Evolutionary conservation across 768 basidiomycete species (phyloP).

Genomic region (Panellus pusillus): DNA sequence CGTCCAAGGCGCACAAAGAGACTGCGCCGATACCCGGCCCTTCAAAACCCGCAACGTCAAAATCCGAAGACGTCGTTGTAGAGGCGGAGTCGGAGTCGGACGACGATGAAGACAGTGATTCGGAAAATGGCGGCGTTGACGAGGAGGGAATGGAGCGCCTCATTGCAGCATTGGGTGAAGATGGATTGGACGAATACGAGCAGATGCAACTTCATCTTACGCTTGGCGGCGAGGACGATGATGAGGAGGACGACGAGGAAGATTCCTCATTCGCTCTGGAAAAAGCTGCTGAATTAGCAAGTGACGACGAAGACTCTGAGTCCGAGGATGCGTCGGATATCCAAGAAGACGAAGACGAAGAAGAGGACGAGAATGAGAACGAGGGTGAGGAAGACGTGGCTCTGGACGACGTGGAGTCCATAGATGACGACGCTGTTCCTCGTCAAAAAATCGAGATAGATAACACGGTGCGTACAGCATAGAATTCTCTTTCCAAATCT

Average conservation of each 20-base stretch:
- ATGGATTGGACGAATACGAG: constrained; percentile 66
- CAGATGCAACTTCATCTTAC: constrained; percentile 51
- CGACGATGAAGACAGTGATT: constrained; percentile 21
- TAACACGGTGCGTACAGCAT: constrained; percentile 58
- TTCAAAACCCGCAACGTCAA: constrained; percentile 10
- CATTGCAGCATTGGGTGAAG: constrained; percentile 60
- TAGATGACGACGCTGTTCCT: constrained; percentile 83
- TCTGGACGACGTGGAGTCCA: constrained; percentile 68
- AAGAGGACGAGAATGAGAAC: constrained; percentile 28
- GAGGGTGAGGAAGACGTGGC: constrained; percentile 49
- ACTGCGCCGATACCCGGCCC: constrained; percentile 5
- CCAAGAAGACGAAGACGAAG: constrained; percentile 19
- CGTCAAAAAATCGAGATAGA: constrained; percentile 80
- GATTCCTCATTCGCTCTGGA: constrained; percentile 31
- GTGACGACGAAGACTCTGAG: constrained; percentile 28
- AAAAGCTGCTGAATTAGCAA: constrained; percentile 29
- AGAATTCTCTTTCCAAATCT: background rate
- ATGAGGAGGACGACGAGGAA: constrained; percentile 24
- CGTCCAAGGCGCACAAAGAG: background rate
- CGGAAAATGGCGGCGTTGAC: constrained; percentile 50
- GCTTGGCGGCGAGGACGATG: constrained; percentile 28
- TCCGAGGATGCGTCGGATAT: constrained; percentile 16
- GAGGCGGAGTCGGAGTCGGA: constrained; percentile 16
- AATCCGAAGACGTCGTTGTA: constrained; percentile 2
- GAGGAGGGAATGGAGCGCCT: constrained; percentile 59